These are phyloP conservation scores for Alternaria conjuncta DNA, from an alignment of 2,329 filamentous ascomycete species.

Conservation along the genomic window DNA sequence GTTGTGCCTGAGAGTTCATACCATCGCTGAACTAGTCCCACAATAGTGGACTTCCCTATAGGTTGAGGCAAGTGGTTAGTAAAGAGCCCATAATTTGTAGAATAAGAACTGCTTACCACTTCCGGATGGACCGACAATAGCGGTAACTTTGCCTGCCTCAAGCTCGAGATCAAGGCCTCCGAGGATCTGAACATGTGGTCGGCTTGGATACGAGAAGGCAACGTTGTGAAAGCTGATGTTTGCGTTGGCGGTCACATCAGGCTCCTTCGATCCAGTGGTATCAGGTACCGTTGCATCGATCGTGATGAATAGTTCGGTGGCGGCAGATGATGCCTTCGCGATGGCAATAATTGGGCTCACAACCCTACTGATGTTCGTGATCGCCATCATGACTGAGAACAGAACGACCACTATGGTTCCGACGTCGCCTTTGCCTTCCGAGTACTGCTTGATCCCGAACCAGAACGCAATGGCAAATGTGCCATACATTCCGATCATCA, in stretches of 20 bases:
- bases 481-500: conserved; percentile 45
- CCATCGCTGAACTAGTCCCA: conserved; percentile 74
- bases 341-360: conserved; percentile 42
- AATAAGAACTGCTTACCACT: not conserved
- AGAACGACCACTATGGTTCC: conserved; percentile 47
- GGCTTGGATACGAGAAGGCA: conserved; percentile 49
- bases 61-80: not conserved
- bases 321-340: conserved; percentile 44
- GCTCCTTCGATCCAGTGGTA: conserved; percentile 41
- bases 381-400: conserved; percentile 49
- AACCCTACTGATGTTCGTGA: conserved; percentile 43
- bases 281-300: conserved; percentile 43
- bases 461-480: conserved; percentile 49
- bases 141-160: conserved; percentile 70
- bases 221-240: conserved; percentile 47
- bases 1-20: conserved; percentile 61
- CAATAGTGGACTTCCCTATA: conserved; percentile 76
- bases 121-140: conserved; percentile 72
- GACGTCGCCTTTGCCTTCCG: conserved; percentile 37
- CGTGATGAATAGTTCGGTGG: conserved; percentile 45
- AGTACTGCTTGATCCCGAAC: conserved; percentile 48
- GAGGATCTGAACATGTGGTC: conserved; percentile 69
- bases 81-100: not conserved
- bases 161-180: conserved; percentile 66
- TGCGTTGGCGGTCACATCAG: conserved; percentile 39